phyloP scores from a whole-genome alignment of 2,329 filamentous ascomycete genomes.

The Aspergillus fructus region DNA sequence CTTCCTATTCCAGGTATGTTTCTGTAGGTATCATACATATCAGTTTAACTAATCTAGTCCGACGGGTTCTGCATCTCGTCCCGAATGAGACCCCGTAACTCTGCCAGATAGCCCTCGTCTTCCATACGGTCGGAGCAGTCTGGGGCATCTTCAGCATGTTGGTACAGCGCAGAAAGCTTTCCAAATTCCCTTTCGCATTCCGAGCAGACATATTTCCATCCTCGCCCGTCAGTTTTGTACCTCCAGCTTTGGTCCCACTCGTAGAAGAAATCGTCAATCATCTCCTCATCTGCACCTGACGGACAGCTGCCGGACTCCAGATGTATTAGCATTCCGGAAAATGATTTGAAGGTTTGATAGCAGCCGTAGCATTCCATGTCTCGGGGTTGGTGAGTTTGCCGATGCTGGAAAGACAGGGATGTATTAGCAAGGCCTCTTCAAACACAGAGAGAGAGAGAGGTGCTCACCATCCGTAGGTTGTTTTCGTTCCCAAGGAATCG shows the following conservation, averaged over 20 bases:
- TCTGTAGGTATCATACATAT: no score
- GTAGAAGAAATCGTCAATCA: conserved; percentile 9
- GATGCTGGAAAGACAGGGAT: conserved; percentile 6
- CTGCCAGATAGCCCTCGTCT: not conserved
- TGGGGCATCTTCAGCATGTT: conserved; percentile 13
- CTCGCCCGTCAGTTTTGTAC: conserved; percentile 9
- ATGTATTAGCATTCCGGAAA: conserved; percentile 19
- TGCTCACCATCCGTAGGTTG: conserved; percentile 12
- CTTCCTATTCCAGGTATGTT: no score
- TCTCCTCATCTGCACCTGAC: conserved; percentile 3
- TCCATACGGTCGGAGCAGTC: conserved; percentile 2
- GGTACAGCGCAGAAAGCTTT: conserved; percentile 15
- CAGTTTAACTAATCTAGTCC: no score
- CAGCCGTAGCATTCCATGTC: conserved; percentile 18
- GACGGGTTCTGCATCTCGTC: no score
- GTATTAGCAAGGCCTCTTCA: not conserved
- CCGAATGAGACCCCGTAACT: not conserved
- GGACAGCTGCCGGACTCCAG: conserved; percentile 6
- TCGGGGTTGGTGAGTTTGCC: conserved; percentile 14
- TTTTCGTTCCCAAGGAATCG: conserved; percentile 13
- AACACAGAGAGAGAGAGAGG: no score
- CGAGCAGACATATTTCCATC: conserved; percentile 8
- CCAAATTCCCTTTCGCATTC: conserved; percentile 5
- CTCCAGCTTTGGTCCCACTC: conserved; percentile 11
- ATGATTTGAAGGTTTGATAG: conserved; percentile 15